Percentiles rank a stretch among this genome's conserved stretches.
phyloP scores from a whole-genome alignment of 805 yeast genomes.

The Starmerella scarabaei region DNA sequence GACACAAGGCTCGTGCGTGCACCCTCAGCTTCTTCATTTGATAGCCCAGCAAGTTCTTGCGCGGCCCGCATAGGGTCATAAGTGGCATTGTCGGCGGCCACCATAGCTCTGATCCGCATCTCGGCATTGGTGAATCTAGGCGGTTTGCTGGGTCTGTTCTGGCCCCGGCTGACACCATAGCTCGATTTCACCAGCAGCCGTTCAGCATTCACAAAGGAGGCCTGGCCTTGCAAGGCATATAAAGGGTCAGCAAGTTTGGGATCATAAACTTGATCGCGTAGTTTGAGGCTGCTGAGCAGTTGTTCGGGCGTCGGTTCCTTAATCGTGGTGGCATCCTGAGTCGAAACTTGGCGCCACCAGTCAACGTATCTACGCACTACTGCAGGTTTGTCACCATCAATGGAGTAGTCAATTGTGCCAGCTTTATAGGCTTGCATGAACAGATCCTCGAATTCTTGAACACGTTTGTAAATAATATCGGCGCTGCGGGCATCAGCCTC shows the following conservation, averaged over 20 bases:
- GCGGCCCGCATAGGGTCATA: slow-evolving; percentile 35
- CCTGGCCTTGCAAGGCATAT: slow-evolving; percentile 8
- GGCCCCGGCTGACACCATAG: slow-evolving; percentile 24
- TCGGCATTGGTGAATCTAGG: slow-evolving; percentile 20
- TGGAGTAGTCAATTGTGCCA: slow-evolving; percentile 33
- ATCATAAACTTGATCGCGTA: background rate
- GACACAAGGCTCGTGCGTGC: slow-evolving; percentile 41
- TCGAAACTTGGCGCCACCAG: slow-evolving; percentile 38
- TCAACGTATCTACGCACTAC: slow-evolving; percentile 32
- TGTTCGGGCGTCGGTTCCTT: background rate
- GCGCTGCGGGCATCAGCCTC: slow-evolving; percentile 30
- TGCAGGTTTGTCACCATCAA: slow-evolving; percentile 21
- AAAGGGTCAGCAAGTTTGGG: slow-evolving; percentile 7
- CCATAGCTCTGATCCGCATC: slow-evolving; percentile 32
- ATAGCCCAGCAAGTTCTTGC: slow-evolving; percentile 34
- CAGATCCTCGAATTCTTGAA: slow-evolving; percentile 52
- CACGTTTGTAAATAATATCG: slow-evolving; percentile 9
- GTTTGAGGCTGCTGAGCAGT: background rate
- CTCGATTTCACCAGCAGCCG: slow-evolving; percentile 34
- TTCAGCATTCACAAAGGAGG: slow-evolving; percentile 24
- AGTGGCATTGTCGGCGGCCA: slow-evolving; percentile 43
- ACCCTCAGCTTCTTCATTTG: slow-evolving; percentile 35
- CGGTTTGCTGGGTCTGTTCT: slow-evolving; percentile 7
- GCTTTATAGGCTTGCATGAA: slow-evolving; percentile 46
- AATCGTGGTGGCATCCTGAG: background rate